Conservation (phyloP, 805 yeast genomes). For the Wickerhamiella slavikovae region DNA sequence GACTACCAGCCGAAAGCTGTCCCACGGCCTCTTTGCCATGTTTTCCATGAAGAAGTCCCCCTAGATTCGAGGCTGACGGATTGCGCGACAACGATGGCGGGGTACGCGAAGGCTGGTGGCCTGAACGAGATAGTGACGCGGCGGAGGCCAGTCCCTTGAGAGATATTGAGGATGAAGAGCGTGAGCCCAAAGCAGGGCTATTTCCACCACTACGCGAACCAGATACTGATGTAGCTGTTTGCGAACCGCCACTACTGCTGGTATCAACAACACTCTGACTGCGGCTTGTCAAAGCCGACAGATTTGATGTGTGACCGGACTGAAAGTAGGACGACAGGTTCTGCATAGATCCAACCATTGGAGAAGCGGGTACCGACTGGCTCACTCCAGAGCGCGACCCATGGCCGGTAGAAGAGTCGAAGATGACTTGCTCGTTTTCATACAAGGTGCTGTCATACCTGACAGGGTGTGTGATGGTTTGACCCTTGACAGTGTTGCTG, state of each 20-base stretch:
- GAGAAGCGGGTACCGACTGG: conserved; percentile 12
- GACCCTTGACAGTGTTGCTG: too few species aligned
- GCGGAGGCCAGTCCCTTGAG: neutral
- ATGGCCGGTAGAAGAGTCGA: conserved; percentile 3
- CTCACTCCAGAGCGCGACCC: conserved; percentile 4
- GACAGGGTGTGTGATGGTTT: conserved; percentile 17
- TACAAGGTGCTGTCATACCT: conserved; percentile 38
- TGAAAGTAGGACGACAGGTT: conserved; percentile 14
- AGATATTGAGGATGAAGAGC: conserved; percentile 1
- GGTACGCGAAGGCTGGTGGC: neutral
- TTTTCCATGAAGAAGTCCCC: too few species aligned
- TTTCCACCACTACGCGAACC: neutral
- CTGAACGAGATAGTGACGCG: neutral
- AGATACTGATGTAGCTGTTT: neutral
- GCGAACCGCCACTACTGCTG: neutral
- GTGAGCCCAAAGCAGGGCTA: conserved; percentile 1
- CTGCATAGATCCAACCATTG: conserved; percentile 11
- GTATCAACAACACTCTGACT: conserved; percentile 1
- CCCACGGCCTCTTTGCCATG: neutral
- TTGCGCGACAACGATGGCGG: neutral
- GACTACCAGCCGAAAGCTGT: conserved; percentile 58
- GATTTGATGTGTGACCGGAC: conserved; percentile 7
- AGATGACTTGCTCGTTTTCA: conserved; percentile 38
- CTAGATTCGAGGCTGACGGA: neutral
- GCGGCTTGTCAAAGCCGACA: conserved; percentile 3